Percentiles rank a stretch among this genome's conserved stretches.
phyloP scores from a whole-genome alignment of 805 yeast species.

The Candida mattraensis region DNA sequence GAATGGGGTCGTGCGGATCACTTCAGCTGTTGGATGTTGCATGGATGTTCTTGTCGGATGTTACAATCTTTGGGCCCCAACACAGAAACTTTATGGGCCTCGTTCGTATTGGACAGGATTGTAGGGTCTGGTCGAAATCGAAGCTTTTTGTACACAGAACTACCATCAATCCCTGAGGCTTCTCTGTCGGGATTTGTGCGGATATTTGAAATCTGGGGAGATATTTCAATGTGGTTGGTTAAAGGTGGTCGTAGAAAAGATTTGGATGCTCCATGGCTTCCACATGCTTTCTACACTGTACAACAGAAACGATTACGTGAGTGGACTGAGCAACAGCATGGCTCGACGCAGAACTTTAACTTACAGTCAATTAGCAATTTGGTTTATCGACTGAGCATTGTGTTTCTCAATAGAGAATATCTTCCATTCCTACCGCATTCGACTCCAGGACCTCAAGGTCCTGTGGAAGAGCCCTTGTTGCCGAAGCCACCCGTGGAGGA shows the following conservation, averaged over 20 bases:
- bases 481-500: conserved; percentile 7
- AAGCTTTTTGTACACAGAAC: conserved; percentile 4
- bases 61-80: conserved; percentile 8
- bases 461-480: conserved; percentile 10
- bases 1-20: conserved; percentile 11
- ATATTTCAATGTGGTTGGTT: conserved; percentile 8
- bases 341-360: conserved; percentile 5
- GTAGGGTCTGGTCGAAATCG: conserved; percentile 12
- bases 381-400: conserved; percentile 5
- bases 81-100: conserved; percentile 12
- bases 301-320: neutral
- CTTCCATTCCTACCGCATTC: conserved; percentile 14
- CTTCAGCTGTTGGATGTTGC: conserved; percentile 13
- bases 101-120: conserved; percentile 10
- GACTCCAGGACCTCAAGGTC: conserved; percentile 9
- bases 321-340: conserved; percentile 5
- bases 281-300: conserved; percentile 2
- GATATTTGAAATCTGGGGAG: conserved; percentile 13
- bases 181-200: conserved; percentile 1
- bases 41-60: conserved; percentile 10
- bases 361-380: conserved; percentile 1
- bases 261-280: conserved; percentile 6
- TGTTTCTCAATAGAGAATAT: conserved; percentile 12
- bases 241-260: conserved; percentile 9
- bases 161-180: conserved; percentile 1